These are phyloP conservation scores for Globisporangium cystogenes DNA, from an alignment of 352 stramenopile genomes.

Conservation along the genomic window DNA sequence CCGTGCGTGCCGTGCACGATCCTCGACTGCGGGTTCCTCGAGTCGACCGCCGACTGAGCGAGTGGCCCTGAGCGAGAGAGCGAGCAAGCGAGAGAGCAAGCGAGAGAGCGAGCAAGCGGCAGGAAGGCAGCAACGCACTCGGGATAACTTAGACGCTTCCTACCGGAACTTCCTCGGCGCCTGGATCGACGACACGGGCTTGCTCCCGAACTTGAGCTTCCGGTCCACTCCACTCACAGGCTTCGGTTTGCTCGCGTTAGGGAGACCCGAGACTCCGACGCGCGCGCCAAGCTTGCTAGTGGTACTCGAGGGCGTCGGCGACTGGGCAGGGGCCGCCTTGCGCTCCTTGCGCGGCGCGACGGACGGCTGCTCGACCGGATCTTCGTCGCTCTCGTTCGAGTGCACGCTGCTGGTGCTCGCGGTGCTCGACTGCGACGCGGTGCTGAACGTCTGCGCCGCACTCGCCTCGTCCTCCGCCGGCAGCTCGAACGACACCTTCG, in stretches of 20 bases:
- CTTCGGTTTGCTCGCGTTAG: slow-evolving; percentile 10
- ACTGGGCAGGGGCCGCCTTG: background rate
- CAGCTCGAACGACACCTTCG: slow-evolving; percentile 13
- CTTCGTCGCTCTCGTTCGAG: slow-evolving; percentile 12
- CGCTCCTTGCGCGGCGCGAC: background rate
- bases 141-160: background rate
- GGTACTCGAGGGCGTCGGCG: slow-evolving; percentile 5
- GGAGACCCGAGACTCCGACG: background rate
- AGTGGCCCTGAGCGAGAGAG: no score
- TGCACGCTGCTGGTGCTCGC: slow-evolving; percentile 14
- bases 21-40: slow-evolving; percentile 53
- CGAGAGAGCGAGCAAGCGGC: background rate
- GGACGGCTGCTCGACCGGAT: background rate
- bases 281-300: slow-evolving; percentile 6
- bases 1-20: slow-evolving; percentile 64
- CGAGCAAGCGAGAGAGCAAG: background rate
- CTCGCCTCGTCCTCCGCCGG: background rate
- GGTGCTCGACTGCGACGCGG: slow-evolving; percentile 11
- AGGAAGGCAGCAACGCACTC: no score
- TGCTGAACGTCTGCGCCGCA: slow-evolving; percentile 2
- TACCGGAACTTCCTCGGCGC: slow-evolving; percentile 13
- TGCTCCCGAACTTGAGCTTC: slow-evolving; percentile 13
- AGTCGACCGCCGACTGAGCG: slow-evolving; percentile 12
- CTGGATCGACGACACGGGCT: slow-evolving; percentile 9
- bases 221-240: slow-evolving; percentile 3